Evolutionary conservation across 2,329 filamentous ascomycete genomes (phyloP).

Genomic region (Sporothrix euskadiensis): DNA sequence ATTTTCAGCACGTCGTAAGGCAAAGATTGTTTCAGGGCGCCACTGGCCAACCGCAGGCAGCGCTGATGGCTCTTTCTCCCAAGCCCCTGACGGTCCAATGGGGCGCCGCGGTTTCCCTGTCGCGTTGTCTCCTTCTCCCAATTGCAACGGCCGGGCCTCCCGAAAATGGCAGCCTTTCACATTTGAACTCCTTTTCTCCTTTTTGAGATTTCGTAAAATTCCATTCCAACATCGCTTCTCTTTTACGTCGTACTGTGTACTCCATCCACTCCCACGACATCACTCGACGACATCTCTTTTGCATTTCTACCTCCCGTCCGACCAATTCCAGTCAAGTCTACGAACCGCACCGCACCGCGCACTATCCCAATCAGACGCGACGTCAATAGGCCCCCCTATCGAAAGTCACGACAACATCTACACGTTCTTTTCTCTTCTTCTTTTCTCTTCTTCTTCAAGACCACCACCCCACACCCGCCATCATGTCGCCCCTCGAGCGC

Average conservation of each 20-base stretch:
- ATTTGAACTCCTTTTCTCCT: neutral
- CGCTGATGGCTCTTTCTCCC: neutral
- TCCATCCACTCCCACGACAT: neutral
- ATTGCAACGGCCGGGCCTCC: conserved; percentile 2
- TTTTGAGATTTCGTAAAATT: neutral
- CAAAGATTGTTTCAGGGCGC: conserved; percentile 1
- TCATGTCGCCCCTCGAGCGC: conserved; percentile 49
- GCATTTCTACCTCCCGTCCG: neutral
- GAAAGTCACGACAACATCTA: neutral
- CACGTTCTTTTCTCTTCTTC: neutral
- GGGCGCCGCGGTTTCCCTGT: conserved; percentile 10
- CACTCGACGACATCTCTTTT: neutral
- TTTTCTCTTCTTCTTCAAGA: neutral
- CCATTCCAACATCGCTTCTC: neutral
- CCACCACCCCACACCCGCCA: conserved; percentile 36
- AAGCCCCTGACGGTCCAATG: conserved; percentile 8
- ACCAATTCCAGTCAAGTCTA: neutral
- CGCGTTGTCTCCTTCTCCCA: neutral
- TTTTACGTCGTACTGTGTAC: neutral
- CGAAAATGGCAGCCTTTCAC: neutral
- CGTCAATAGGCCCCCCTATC: neutral
- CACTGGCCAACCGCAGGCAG: neutral
- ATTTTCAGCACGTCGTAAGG: neutral
- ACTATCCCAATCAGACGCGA: neutral
- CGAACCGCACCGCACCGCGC: neutral